Evolutionary conservation across 2,329 filamentous ascomycete genomes (phyloP), one percentile per base, ranked within the genome.

Genomic region (Aspergillus carbonarius): DNA sequence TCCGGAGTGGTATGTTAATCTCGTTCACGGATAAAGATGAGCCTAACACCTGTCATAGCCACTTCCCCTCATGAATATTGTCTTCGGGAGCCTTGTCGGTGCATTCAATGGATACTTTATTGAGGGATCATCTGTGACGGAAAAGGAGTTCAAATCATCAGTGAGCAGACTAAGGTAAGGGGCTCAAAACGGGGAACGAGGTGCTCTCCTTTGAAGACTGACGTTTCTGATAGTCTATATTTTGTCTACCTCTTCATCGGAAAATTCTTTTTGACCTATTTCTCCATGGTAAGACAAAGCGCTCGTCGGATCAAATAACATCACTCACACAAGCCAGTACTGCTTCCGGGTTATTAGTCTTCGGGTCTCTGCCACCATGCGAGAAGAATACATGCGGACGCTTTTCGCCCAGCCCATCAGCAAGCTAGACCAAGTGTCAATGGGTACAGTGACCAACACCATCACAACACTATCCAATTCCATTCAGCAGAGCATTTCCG

Each of bases 221-320:
- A 52, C 20, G 20, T 20, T 1, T 9, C 2, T 9, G 2, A 0
- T 37, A 85, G 83, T 6, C 67, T 84, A n/a, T 83, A 79, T 61
- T 84, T 86, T 60, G 73, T 86, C 13, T 86, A 85, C 65, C 74
- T 87, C 1, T 86, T 86, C 60, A 72, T 84, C 18, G 83, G 72
- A 13, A 83, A 83, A 55, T 82, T 86, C 40, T 62, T 75, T 4
- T 69, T 86, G 17, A 80, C 78, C 0, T 87, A 86, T 60, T 66
- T 83, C 18, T 82, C 83, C 58, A 82, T 82, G 63, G 82, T 84
- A 46, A 42, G n/a, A 17, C 6, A 4, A 8, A 17, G 2, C 20
- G 39, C 13, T 18, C 13, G 1, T 13, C 12, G 5, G 13, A 4
- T 4, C 2, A 18, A 7, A 7, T n/a, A n/a, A 13, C 0, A 15